These are phyloP conservation scores for Tetrahymena elliotti DNA, from an alignment of 73 alveolate species.

Conservation along the genomic window DNA sequence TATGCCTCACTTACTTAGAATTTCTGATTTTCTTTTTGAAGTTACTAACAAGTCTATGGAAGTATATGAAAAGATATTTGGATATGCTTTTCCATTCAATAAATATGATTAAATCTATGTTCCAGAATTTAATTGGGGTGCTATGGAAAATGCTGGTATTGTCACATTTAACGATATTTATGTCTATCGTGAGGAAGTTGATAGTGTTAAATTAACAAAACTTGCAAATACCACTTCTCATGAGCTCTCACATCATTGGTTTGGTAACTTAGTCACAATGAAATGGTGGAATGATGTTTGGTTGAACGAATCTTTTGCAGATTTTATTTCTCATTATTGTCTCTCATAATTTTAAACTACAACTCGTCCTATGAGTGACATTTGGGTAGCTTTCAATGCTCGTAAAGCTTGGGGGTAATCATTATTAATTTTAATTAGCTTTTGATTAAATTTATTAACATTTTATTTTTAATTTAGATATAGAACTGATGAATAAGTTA, in stretches of 20 bases:
- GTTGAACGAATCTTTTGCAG: slow-evolving; percentile 98
- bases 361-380: slow-evolving; percentile 11
- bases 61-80: slow-evolving; percentile 72
- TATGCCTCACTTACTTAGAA: slow-evolving; percentile 44
- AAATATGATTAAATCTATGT: slow-evolving; percentile 91
- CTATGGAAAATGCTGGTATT: slow-evolving; percentile 97
- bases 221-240: slow-evolving; percentile 76
- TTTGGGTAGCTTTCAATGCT: slow-evolving; percentile 79
- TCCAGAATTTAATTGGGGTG: slow-evolving; percentile 93
- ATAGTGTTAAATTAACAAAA: slow-evolving; percentile 16
- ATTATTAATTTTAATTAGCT: neutral
- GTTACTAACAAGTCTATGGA: slow-evolving; percentile 41
- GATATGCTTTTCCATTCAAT: slow-evolving; percentile 78
- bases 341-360: slow-evolving; percentile 18
- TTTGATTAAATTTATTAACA: neutral
- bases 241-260: slow-evolving; percentile 99
- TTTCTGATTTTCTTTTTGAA: slow-evolving; percentile 37
- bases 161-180: slow-evolving; percentile 91
- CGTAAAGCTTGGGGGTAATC: slow-evolving; percentile 84
- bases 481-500: slow-evolving; percentile 61
- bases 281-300: slow-evolving; percentile 99
- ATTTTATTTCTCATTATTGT: slow-evolving; percentile 77
- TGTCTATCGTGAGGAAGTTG: slow-evolving; percentile 75
- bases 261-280: slow-evolving; percentile 96
- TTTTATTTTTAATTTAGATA: neutral